Base-by-base conservation (phyloP, 2,329 filamentous ascomycete genomes). In the Lachnellula suecica region DNA sequence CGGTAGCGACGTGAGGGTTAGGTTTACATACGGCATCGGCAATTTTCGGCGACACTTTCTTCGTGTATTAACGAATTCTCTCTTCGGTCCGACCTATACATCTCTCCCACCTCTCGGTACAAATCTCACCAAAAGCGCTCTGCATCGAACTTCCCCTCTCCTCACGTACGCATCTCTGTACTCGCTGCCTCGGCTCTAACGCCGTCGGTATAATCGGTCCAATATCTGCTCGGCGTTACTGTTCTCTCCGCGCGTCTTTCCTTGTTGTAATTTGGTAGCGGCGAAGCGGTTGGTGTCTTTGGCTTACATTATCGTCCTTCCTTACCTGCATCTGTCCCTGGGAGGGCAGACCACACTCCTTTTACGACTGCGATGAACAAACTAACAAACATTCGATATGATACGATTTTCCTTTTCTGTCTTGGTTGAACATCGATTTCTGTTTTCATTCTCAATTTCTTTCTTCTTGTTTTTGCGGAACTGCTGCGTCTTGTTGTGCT, bases 1-100 rank as follows among this genome's bases (percentile, higher is more conserved):
- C 77, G 83, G 66, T 85, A 72, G 53, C 42, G 41, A n/a, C n/a
- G n/a, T n/a, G n/a, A n/a, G 49, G 25, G 25, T 11, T 7, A 27
- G 34, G 17, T 40, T 40, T 6, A 40, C 11, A 19, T 22, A 40
- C 37, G 20, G 37, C 37, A 40, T 40, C 19, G 20, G 37, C 35
- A 47, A 45, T 15, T 7, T 38, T 20, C 22, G 41, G 47, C n/a
- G 57, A 37, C 47, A 53, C 38, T 50, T 52, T 34, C 37, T 50
- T 51, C 48, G 25, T 58, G 54, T 58, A 60, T 55, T 52, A 55
- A 56, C 47, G 47, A 45, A 23, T 51, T 53, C 25, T 49, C 52
- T 47, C 40, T 24, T 52, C 44, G 51, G 22, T 37, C 51, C 41
- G 22, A 23, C 41, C 40, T 46, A 52, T 61, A 59, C 48, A 59